Conservation (phyloP, 306 rosid genomes). For the Castanea sativa region DNA sequence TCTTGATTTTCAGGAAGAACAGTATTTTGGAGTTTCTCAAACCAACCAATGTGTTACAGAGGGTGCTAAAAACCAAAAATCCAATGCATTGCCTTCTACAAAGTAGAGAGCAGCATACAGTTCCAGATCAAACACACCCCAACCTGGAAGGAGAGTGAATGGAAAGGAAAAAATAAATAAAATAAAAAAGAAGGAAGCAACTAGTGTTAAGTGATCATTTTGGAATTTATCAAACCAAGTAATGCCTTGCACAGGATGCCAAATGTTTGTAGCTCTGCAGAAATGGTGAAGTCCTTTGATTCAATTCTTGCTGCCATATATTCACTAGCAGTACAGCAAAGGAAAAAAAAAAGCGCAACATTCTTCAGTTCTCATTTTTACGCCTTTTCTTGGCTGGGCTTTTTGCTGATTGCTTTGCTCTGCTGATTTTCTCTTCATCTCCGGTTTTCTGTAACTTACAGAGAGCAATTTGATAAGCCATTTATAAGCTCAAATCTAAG, state of each 20-base stretch:
- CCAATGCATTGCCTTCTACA: not conserved
- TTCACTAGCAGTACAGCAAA: not conserved
- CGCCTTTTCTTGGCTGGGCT: constrained; percentile 46
- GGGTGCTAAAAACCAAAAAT: too few species aligned
- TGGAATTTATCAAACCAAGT: not conserved
- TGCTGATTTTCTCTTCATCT: constrained; percentile 17
- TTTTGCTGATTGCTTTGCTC: constrained; percentile 21
- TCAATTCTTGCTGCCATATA: constrained; percentile 1
- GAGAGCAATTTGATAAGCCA: constrained; percentile 9
- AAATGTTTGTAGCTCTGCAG: not conserved
- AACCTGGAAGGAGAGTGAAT: not conserved
- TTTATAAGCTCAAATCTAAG: not conserved
- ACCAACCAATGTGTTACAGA: too few species aligned
- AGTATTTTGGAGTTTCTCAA: too few species aligned
- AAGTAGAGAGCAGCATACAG: not conserved
- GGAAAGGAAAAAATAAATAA: not conserved
- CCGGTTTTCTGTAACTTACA: constrained; percentile 46
- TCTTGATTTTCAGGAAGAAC: too few species aligned
- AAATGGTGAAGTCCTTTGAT: not conserved
- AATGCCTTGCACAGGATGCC: not conserved
- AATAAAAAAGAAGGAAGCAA: not conserved
- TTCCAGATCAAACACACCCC: not conserved
- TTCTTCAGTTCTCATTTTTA: constrained; percentile 28
- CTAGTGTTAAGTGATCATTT: not conserved
- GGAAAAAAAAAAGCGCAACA: not conserved